These are phyloP conservation scores for Ceratonia siliqua DNA, from an alignment of 306 rosid species.

Conservation along the genomic window DNA sequence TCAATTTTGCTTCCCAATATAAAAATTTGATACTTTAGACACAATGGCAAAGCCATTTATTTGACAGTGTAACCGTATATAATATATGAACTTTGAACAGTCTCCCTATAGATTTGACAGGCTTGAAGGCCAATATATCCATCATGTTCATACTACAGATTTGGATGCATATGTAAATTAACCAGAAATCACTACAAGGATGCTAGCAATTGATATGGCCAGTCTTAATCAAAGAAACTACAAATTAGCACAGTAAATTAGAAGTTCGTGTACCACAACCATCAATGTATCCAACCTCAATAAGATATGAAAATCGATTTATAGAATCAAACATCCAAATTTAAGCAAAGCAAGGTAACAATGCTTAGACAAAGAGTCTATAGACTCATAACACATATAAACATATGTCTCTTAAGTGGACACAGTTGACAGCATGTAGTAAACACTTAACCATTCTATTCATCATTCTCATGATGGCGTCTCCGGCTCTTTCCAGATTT, in stretches of 20 bases:
- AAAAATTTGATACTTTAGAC: not conserved
- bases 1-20: not conserved
- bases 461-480: slow-evolving; percentile 45
- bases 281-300: not conserved
- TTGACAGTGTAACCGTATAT: not conserved
- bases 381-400: slow-evolving; percentile 1
- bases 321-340: slow-evolving; percentile 3
- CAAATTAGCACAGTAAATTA: not conserved
- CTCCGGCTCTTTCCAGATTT: slow-evolving; percentile 63
- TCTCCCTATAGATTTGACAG: not conserved
- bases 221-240: not conserved
- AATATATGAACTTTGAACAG: not conserved
- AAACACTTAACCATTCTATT: slow-evolving; percentile 38
- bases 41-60: not conserved
- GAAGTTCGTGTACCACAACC: not conserved
- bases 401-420: not conserved
- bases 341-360: not conserved
- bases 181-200: not conserved
- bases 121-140: too few relatives aligned
- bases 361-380: not conserved
- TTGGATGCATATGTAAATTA: too few relatives aligned
- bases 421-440: not conserved
- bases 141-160: too few relatives aligned
- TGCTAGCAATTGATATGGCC: not conserved
- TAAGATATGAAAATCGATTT: not conserved